Conservation (phyloP, 176 grass and related monocot species). For the Areca catechu region DNA sequence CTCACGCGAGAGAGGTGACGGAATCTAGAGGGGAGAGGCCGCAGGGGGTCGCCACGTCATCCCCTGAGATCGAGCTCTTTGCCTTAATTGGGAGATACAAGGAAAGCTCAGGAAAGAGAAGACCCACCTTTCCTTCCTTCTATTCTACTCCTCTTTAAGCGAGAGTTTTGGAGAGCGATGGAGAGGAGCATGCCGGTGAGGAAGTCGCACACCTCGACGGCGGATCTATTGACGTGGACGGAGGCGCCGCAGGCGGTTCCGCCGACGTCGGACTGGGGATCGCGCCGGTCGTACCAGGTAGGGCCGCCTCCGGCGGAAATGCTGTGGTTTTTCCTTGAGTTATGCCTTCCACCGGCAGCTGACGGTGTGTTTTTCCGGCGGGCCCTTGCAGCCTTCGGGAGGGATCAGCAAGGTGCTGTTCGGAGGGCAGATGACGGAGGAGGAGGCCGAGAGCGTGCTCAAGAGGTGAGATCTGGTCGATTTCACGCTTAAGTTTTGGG, state of each 20-base stretch:
- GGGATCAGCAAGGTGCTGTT: conserved; percentile 88
- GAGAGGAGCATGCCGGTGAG: conserved; percentile 85
- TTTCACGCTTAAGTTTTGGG: background rate
- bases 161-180: conserved; percentile 25
- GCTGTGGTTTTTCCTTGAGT: background rate
- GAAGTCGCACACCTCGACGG: conserved; percentile 79
- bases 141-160: too few species aligned
- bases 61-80: too few species aligned
- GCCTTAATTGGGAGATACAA: too few species aligned
- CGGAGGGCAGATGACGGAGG: conserved; percentile 89
- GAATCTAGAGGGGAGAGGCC: too few species aligned
- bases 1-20: too few species aligned
- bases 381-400: conserved; percentile 63
- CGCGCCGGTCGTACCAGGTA: conserved; percentile 60
- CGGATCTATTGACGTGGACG: conserved; percentile 85
- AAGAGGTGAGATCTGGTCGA: conserved; percentile 60
- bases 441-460: conserved; percentile 80
- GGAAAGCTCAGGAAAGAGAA: too few species aligned
- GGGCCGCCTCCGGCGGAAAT: background rate
- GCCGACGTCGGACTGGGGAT: conserved; percentile 18
- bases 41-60: too few species aligned
- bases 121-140: too few species aligned
- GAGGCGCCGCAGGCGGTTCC: conserved; percentile 39
- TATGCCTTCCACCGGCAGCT: background rate
- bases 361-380: conserved; percentile 1